Percentiles rank a stretch among this genome's conserved stretches.
Evolutionary conservation across 2,329 filamentous ascomycete genomes (phyloP).

Genomic region (Xylaria sp.): DNA sequence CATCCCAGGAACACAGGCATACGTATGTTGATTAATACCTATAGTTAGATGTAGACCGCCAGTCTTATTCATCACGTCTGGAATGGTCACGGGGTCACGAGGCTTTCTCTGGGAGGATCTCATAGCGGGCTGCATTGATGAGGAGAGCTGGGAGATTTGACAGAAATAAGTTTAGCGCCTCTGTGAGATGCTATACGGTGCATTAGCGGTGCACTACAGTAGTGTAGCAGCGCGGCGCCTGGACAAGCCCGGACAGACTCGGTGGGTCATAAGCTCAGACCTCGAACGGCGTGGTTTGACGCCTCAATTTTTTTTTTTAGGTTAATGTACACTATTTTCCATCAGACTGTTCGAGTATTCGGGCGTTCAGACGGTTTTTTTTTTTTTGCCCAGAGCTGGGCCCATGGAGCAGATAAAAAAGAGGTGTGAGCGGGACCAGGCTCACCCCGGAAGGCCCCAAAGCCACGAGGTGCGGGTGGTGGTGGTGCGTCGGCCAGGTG

Average conservation of each 20-base stretch:
- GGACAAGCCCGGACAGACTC: not conserved
- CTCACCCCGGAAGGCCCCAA: not conserved
- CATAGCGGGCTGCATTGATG: not conserved
- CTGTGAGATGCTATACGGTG: not conserved
- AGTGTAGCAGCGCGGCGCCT: not conserved
- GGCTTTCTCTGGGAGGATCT: slow-evolving; percentile 5
- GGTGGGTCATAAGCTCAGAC: not conserved
- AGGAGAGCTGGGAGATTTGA: not conserved
- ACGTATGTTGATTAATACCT: not conserved
- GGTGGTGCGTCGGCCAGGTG: slow-evolving; percentile 4
- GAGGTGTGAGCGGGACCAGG: slow-evolving; percentile 13
- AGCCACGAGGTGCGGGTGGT: slow-evolving; percentile 24
- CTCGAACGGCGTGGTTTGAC: slow-evolving; percentile 18
- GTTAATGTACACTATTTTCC: too few relatives aligned
- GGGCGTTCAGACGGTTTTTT: not conserved
- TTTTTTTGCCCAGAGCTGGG: slow-evolving; percentile 11
- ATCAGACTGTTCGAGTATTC: not conserved
- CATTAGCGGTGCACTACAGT: not conserved
- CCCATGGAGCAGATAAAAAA: not conserved
- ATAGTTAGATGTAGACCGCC: slow-evolving; percentile 13
- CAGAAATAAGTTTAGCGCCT: not conserved
- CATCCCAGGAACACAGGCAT: too few relatives aligned
- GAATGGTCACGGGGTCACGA: slow-evolving; percentile 24
- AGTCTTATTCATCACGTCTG: slow-evolving; percentile 18
- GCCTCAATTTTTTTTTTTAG: not conserved